phyloP scores from a whole-genome alignment of 2,329 filamentous ascomycete species.

The Phoma sp. region DNA sequence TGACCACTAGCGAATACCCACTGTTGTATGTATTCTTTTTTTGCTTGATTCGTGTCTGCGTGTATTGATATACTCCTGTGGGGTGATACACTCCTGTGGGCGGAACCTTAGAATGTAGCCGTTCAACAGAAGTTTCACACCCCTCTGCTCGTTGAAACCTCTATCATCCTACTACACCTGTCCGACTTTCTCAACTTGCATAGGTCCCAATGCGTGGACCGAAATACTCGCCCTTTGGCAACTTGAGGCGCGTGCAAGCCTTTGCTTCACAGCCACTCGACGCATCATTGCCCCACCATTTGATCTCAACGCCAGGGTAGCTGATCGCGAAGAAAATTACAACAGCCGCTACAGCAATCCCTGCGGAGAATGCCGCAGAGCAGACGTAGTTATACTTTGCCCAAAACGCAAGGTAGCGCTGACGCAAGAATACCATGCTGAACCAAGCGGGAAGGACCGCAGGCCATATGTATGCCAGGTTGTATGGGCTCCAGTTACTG shows the following conservation, averaged over 20 bases:
- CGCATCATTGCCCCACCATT: slow-evolving; percentile 45
- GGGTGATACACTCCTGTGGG: too few relatives aligned
- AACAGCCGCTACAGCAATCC: slow-evolving; percentile 60
- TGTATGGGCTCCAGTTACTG: slow-evolving; percentile 47
- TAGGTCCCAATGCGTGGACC: background rate
- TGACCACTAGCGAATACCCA: too few relatives aligned
- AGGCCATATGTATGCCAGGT: slow-evolving; percentile 59
- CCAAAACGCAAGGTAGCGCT: slow-evolving; percentile 58
- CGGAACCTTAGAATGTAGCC: too few relatives aligned
- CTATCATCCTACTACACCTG: too few relatives aligned
- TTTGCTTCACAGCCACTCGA: background rate
- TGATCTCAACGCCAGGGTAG: slow-evolving; percentile 52
- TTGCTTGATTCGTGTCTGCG: too few relatives aligned
- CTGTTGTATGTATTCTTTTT: too few relatives aligned
- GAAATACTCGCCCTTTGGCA: background rate
- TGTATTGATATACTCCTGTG: too few relatives aligned
- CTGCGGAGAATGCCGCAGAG: slow-evolving; percentile 60
- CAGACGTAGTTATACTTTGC: slow-evolving; percentile 64
- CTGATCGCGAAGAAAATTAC: slow-evolving; percentile 63
- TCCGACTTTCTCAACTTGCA: too few relatives aligned
- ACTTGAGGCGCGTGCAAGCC: background rate
- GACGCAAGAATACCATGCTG: slow-evolving; percentile 52
- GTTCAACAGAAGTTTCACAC: too few relatives aligned
- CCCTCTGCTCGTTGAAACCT: too few relatives aligned
- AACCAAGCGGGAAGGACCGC: slow-evolving; percentile 51